Evolutionary conservation across 225 moss, liverwort and hornwort species (phyloP).

Genomic region (Thuidium tamariscinum): DNA sequence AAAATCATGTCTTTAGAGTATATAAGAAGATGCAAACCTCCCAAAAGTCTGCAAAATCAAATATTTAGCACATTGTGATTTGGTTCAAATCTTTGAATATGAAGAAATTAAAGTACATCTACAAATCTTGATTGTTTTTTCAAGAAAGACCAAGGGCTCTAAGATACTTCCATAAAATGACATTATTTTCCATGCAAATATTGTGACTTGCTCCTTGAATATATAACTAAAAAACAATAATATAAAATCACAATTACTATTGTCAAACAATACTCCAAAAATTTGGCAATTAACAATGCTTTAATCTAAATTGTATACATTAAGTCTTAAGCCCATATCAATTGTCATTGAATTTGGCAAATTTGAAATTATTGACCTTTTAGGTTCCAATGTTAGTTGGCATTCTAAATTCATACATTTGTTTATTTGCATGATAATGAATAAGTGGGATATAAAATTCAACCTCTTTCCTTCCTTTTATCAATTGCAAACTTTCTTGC

Average conservation of each 20-base stretch:
- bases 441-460: not conserved
- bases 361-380: not conserved
- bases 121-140: not conserved
- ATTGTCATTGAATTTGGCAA: not conserved
- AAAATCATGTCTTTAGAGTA: not conserved
- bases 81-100: not conserved
- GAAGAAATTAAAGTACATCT: not conserved
- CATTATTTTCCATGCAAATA: too few species aligned
- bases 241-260: not conserved
- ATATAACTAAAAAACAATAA: not conserved
- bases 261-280: too few species aligned
- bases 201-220: fast-evolving
- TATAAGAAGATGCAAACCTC: not conserved
- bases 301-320: not conserved
- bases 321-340: not conserved
- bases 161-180: too few species aligned
- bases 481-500: not conserved
- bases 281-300: not conserved
- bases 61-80: not conserved
- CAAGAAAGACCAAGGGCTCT: too few species aligned
- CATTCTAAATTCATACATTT: not conserved
- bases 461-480: too few species aligned
- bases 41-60: not conserved
- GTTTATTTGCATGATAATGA: fast-evolving
- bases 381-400: not conserved